Percentiles rank a stretch among this genome's conserved stretches.
Conservation (phyloP, 2,329 filamentous ascomycete genomes). For the Teratosphaeria destructans region DNA sequence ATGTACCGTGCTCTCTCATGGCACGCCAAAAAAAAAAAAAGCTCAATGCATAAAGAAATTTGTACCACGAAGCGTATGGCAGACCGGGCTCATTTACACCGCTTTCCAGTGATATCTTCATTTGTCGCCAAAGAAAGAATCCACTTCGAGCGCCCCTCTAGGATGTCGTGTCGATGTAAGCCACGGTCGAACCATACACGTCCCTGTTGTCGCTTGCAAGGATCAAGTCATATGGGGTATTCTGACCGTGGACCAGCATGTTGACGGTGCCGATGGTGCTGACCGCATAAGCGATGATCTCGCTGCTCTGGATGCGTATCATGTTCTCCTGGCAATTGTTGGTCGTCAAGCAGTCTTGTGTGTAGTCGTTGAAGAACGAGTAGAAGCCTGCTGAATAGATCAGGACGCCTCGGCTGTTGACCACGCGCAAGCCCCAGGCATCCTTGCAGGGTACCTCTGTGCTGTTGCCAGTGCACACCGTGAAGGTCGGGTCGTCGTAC, state of each 20-base stretch:
- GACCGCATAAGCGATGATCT: constrained; percentile 38
- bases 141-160: not conserved
- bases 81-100: no score
- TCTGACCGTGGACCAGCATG: constrained; percentile 36
- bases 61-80: not conserved
- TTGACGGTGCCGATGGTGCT: constrained; percentile 40
- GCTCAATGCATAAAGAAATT: not conserved
- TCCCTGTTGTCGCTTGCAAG: constrained; percentile 36
- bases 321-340: constrained; percentile 44
- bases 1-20: not conserved
- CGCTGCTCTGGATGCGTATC: constrained; percentile 33
- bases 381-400: constrained; percentile 43
- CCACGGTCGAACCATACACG: constrained; percentile 40
- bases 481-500: constrained; percentile 35
- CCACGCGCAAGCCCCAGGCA: constrained; percentile 36
- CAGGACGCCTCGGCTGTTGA: constrained; percentile 30
- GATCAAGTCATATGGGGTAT: constrained; percentile 7
- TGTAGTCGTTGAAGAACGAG: constrained; percentile 51
- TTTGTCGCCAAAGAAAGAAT: not conserved
- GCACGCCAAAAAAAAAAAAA: not conserved
- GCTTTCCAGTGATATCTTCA: no score
- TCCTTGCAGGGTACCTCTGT: constrained; percentile 26
- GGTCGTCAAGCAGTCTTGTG: constrained; percentile 36
- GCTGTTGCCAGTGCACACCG: constrained; percentile 19
- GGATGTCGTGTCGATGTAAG: constrained; percentile 10